Evolutionary conservation across 805 yeast genomes (phyloP).

Genomic region (Zygoascus biomembranicola): DNA sequence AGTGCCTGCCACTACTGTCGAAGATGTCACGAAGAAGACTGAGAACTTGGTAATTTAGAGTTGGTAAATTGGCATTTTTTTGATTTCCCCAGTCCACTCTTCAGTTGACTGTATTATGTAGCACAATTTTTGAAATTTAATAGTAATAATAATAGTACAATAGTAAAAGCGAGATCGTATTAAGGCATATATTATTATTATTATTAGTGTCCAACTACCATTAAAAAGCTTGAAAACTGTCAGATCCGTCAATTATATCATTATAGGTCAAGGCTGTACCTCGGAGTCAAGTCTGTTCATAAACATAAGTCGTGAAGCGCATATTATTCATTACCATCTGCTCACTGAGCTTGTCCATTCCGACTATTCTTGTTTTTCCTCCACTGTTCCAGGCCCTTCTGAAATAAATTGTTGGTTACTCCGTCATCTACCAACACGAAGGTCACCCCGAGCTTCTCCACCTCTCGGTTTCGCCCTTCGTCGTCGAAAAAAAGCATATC

Average conservation of each 20-base stretch:
- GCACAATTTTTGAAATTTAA: too few species aligned
- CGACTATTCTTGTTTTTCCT: not conserved
- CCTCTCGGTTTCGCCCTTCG: conserved; percentile 71
- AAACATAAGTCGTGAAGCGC: too few species aligned
- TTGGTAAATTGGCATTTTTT: not conserved
- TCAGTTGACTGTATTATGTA: too few species aligned
- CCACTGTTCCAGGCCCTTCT: conserved; percentile 23
- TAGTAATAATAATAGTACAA: too few species aligned
- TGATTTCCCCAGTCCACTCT: not conserved
- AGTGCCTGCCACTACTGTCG: not conserved
- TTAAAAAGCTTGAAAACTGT: not conserved
- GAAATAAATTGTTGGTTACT: conserved; percentile 47
- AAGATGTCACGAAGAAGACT: not conserved
- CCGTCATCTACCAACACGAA: conserved; percentile 62
- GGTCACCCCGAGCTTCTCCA: conserved; percentile 58
- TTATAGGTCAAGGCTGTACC: too few species aligned
- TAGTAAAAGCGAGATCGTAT: too few species aligned
- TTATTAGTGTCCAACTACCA: too few species aligned
- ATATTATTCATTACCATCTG: not conserved
- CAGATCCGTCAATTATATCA: not conserved
- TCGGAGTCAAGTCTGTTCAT: too few species aligned
- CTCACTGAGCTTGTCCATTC: too few species aligned
- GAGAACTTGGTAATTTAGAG: not conserved
- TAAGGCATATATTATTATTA: too few species aligned
- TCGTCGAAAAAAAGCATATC: conserved; percentile 72